Base-by-base conservation (phyloP, 2,329 filamentous ascomycete species). In the Cladosporium sp. region DNA sequence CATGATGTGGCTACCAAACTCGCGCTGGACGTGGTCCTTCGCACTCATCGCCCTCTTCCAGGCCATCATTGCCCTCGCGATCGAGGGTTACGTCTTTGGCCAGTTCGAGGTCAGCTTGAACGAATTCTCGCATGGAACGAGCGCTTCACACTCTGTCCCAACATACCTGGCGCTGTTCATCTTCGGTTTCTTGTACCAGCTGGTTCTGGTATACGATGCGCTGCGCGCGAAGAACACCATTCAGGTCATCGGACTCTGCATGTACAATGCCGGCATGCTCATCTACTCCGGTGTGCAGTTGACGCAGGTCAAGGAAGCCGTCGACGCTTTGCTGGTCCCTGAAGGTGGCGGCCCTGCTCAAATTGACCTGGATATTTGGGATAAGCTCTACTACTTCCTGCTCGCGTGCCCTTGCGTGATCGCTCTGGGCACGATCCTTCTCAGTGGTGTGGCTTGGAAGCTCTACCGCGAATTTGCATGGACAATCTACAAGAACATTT, bases 401-500 rank as follows among this genome's bases (percentile, higher is more conserved):
- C 80, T 96, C 56, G 86, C 92, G 9, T 89, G 95, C 50, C 93
- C 93, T 0, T 84, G 81, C 61, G 81, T 99, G 52, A 86, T 97
- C 58, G 89, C 82, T 1, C 70, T 95, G 24, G 82, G 82, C 24
- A 92, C 88, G 2, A 57, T 91, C 5, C 64, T 83, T 47, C 84
- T 97, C 77, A 78, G 77, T 12, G 86, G 89, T 55, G 75, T 91
- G 45, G 84, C 92, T 2, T 97, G 90, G 88, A 96, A 96, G 73
- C 79, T 99, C 27, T 97, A 99, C 68, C 90, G 96, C 65, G 92
- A 96, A 69, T 99, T 99, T 71, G 92, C 93, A 9, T 99, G 93
- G 93, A 93, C 93, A 52, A 99, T 99, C 64, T 90, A 99, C 72
- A 99, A 99, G 77, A 91, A 95, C 70, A 99, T 99, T 67, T 95